phyloP scores from a whole-genome alignment of 768 basidiomycete genomes.

The Suillus bovinus region DNA sequence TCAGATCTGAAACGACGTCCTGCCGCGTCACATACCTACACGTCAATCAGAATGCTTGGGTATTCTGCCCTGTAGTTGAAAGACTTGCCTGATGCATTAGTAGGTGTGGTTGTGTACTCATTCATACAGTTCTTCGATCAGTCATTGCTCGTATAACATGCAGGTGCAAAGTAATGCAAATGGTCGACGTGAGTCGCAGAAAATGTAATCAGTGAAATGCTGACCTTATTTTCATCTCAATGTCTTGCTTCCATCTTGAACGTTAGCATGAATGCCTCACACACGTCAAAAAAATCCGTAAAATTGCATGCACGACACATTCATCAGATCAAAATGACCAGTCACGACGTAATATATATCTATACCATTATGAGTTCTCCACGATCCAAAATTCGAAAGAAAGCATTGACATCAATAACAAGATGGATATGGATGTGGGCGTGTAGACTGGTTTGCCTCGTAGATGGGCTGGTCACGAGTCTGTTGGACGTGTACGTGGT shows the following conservation, averaged over 20 bases:
- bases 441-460: neutral
- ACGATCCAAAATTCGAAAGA: neutral
- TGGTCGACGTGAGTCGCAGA: too few relatives aligned
- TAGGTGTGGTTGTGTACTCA: too few relatives aligned
- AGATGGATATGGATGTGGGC: neutral
- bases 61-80: too few relatives aligned
- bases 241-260: too few relatives aligned
- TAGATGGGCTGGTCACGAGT: neutral
- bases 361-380: constrained; percentile 3
- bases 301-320: neutral
- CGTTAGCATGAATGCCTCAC: neutral
- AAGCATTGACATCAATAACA: neutral
- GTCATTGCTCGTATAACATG: constrained; percentile 88
- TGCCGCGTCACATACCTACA: too few relatives aligned
- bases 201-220: too few relatives aligned
- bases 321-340: neutral
- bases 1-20: neutral
- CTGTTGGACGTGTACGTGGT: neutral
- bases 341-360: neutral
- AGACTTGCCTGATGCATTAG: too few relatives aligned
- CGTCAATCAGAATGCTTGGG: too few relatives aligned
- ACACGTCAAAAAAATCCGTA: neutral
- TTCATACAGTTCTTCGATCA: constrained; percentile 60
- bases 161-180: too few relatives aligned
- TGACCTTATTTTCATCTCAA: too few relatives aligned